These are phyloP conservation scores for Nicotiana knightiana DNA, from an alignment of 257 asterid species.

Conservation along the genomic window DNA sequence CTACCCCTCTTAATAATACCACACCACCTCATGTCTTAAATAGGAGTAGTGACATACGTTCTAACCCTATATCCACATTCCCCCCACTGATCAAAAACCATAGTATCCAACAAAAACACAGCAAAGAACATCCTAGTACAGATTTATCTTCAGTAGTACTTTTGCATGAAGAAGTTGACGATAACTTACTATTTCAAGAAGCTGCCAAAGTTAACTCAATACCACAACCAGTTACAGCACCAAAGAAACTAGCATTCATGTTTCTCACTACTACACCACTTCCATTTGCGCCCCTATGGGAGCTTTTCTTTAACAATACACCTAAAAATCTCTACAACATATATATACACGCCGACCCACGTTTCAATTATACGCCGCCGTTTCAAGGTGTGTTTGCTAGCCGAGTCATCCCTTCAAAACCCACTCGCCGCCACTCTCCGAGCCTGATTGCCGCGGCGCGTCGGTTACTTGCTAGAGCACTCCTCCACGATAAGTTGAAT, in stretches of 20 bases:
- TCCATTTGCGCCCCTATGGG: conserved; percentile 75
- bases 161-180: conserved; percentile 17
- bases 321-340: conserved; percentile 41
- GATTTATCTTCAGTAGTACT: neutral
- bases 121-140: neutral
- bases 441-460: conserved; percentile 65
- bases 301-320: conserved; percentile 48
- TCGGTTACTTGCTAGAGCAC: conserved; percentile 55
- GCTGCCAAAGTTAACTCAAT: conserved; percentile 44
- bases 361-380: conserved; percentile 27
- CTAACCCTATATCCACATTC: too few relatives aligned
- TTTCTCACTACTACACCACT: conserved; percentile 62
- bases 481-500: conserved; percentile 53
- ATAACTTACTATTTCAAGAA: conserved; percentile 19
- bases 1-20: conserved; percentile 27
- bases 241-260: conserved; percentile 64
- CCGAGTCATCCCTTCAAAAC: conserved; percentile 47
- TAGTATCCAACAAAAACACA: neutral
- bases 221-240: conserved; percentile 22
- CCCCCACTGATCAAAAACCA: neutral
- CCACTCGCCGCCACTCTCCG: conserved; percentile 64
- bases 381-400: conserved; percentile 49
- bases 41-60: neutral
- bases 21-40: neutral
- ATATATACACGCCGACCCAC: conserved; percentile 62